phyloP scores from a whole-genome alignment of 805 yeast species.

The Deakozyma indianensis region DNA sequence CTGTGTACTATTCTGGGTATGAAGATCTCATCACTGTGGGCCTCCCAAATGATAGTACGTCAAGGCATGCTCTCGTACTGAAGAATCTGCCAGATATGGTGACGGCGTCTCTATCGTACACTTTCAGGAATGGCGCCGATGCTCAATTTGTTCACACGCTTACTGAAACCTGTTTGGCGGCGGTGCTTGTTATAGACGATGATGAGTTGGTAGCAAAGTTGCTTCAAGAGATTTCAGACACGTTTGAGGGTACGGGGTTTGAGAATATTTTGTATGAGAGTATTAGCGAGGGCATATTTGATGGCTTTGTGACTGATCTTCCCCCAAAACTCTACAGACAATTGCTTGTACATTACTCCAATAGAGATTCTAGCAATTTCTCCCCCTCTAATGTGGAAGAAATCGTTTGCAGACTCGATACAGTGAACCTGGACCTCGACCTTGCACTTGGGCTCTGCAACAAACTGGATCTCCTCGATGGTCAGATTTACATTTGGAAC shows the following conservation, averaged over 20 bases:
- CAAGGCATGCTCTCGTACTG: constrained; percentile 34
- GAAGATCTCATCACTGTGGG: constrained; percentile 39
- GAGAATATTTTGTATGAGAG: constrained; percentile 32
- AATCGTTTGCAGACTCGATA: constrained; percentile 54
- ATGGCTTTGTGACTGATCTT: constrained; percentile 30
- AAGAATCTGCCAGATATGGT: constrained; percentile 46
- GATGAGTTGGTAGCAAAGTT: constrained; percentile 18
- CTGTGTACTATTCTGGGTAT: constrained; percentile 35
- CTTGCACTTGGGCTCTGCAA: constrained; percentile 51
- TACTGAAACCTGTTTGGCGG: constrained; percentile 26
- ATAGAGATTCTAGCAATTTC: constrained; percentile 13
- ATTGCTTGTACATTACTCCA: constrained; percentile 38
- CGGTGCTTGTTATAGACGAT: constrained; percentile 25
- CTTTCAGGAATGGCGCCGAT: constrained; percentile 23
- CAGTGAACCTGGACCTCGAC: constrained; percentile 62
- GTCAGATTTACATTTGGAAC: constrained; percentile 60
- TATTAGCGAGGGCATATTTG: constrained; percentile 37
- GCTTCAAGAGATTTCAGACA: constrained; percentile 33
- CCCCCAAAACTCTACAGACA: constrained; percentile 53
- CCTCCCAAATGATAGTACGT: constrained; percentile 32
- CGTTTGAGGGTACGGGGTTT: constrained; percentile 22
- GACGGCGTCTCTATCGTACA: constrained; percentile 32
- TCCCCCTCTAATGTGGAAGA: constrained; percentile 46
- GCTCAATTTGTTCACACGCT: constrained; percentile 17
- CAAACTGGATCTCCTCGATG: constrained; percentile 41